Evolutionary conservation across 164 flowering plant genomes (phyloP).

Genomic region (Saururus chinensis): DNA sequence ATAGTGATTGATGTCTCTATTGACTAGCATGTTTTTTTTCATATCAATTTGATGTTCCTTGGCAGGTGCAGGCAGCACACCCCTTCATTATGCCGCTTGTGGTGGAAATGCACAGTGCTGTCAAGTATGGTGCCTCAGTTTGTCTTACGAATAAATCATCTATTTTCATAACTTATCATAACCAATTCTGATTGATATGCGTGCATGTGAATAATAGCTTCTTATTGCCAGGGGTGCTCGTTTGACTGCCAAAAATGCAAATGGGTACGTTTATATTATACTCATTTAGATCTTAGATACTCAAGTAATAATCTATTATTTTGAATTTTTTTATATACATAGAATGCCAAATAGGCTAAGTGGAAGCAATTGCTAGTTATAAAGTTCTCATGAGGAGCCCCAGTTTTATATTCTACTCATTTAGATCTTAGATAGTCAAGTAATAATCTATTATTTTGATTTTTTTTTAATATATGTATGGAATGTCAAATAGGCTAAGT

Average conservation of each 20-base stretch:
- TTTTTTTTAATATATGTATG: too few species aligned
- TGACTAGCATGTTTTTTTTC: background rate
- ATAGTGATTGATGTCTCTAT: too few species aligned
- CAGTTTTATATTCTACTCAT: too few species aligned
- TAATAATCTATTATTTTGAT: too few species aligned
- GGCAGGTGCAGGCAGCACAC: slow-evolving; percentile 91
- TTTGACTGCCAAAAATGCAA: slow-evolving; percentile 62
- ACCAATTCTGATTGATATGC: background rate
- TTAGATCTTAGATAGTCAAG: too few species aligned
- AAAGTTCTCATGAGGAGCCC: too few species aligned
- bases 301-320: too few species aligned
- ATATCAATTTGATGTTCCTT: background rate
- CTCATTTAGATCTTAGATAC: too few species aligned
- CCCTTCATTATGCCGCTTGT: slow-evolving; percentile 96
- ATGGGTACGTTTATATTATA: slow-evolving; percentile 43
- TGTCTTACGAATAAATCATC: background rate
- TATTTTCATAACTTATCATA: background rate
- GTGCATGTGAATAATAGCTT: slow-evolving; percentile 26
- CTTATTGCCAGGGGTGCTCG: slow-evolving; percentile 73
- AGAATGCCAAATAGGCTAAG: too few species aligned
- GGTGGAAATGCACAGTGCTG: slow-evolving; percentile 93
- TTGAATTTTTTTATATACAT: too few species aligned
- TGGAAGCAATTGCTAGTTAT: too few species aligned
- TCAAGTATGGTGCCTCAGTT: slow-evolving; percentile 39
- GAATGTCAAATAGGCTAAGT: too few species aligned